Conservation (phyloP, 176 grass and related monocot species). For the Triticum turgidum region DNA sequence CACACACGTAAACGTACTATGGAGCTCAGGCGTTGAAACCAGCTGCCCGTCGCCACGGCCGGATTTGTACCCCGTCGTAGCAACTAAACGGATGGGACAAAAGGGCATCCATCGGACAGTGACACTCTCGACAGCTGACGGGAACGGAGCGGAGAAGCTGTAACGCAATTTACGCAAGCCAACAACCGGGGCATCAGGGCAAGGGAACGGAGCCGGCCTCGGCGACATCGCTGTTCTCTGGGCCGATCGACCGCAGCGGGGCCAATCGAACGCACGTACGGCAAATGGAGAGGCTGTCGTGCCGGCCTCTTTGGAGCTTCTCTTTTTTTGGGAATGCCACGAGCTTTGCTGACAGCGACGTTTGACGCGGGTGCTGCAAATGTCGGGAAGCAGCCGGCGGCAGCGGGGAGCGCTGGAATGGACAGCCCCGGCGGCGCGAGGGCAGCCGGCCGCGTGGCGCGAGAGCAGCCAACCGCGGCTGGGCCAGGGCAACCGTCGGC, state of each 20-base stretch:
- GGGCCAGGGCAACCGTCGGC: neutral
- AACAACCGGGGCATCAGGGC: slow-evolving; percentile 3
- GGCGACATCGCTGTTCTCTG: neutral
- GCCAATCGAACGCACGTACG: neutral
- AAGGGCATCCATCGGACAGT: neutral
- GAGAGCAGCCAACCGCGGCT: neutral
- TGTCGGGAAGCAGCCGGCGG: neutral
- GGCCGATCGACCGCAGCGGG: neutral
- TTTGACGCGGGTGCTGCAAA: neutral
- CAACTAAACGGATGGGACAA: neutral
- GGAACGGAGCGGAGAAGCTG: neutral
- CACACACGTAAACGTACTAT: neutral
- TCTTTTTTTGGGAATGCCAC: neutral
- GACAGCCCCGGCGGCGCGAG: neutral
- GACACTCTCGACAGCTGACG: neutral
- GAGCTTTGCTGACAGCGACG: neutral
- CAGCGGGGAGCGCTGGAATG: neutral
- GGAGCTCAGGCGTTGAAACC: neutral
- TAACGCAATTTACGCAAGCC: neutral
- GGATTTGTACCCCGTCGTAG: neutral
- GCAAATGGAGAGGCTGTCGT: neutral
- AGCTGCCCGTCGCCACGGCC: neutral
- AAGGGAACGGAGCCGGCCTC: neutral
- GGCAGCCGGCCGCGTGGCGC: neutral
- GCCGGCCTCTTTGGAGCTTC: neutral